These are phyloP conservation scores for Pichia sp. DNA, from an alignment of 1,139 yeast species.

Conservation along the genomic window DNA sequence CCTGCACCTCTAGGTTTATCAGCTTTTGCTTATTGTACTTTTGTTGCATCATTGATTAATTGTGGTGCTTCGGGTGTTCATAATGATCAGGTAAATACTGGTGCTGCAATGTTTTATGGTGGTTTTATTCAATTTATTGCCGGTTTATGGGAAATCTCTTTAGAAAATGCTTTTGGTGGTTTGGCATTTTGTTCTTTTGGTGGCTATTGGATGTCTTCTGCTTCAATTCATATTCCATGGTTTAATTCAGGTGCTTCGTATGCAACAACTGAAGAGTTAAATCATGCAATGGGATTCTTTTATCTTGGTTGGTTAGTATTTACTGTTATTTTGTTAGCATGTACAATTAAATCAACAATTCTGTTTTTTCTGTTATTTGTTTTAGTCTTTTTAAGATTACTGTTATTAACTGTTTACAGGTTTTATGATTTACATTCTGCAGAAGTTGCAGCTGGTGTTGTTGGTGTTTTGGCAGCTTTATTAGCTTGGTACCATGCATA, in stretches of 20 bases:
- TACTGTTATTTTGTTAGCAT: slow-evolving; percentile 55
- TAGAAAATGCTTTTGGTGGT: slow-evolving; percentile 88
- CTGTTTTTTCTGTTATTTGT: slow-evolving; percentile 65
- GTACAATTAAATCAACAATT: slow-evolving; percentile 74
- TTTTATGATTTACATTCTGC: slow-evolving; percentile 31
- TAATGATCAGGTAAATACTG: slow-evolving; percentile 52
- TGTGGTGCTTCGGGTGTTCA: slow-evolving; percentile 52
- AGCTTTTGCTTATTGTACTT: slow-evolving; percentile 81
- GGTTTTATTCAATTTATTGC: slow-evolving; percentile 69
- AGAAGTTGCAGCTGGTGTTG: slow-evolving; percentile 57
- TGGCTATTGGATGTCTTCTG: slow-evolving; percentile 79
- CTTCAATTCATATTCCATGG: slow-evolving; percentile 61
- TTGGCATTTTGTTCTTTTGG: slow-evolving; percentile 77
- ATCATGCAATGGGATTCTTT: slow-evolving; percentile 64
- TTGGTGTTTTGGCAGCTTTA: slow-evolving; percentile 71
- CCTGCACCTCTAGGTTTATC: slow-evolving; percentile 86
- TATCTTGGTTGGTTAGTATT: slow-evolving; percentile 75
- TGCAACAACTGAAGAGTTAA: slow-evolving; percentile 33
- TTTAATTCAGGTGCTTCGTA: slow-evolving; percentile 59
- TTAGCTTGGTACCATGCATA: slow-evolving; percentile 86
- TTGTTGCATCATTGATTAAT: slow-evolving; percentile 64
- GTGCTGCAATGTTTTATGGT: slow-evolving; percentile 78
- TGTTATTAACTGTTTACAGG: slow-evolving; percentile 50
- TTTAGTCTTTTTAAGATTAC: slow-evolving; percentile 57
- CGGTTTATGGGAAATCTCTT: slow-evolving; percentile 67